Evolutionary conservation across 2,329 filamentous ascomycete species (phyloP).

Genomic region (Pseudogymnoascus sp.): DNA sequence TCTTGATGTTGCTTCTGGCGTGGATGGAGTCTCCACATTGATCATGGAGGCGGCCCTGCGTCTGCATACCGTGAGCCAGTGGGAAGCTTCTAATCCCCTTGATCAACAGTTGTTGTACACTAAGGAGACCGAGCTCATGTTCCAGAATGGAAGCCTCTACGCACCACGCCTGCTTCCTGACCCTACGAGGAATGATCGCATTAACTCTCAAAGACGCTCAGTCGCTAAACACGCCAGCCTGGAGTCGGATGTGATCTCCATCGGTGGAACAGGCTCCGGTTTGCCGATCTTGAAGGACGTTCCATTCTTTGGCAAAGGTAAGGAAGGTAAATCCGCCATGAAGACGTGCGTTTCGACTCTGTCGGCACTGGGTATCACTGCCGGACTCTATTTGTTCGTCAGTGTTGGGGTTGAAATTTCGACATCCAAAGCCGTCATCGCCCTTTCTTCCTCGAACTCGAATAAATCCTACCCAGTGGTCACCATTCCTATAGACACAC

Average conservation of each 20-base stretch:
- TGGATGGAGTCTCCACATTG: not conserved
- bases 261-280: not conserved
- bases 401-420: conserved; percentile 11
- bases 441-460: conserved; percentile 13
- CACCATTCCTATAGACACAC: conserved; percentile 11
- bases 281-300: conserved; percentile 8
- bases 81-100: not conserved
- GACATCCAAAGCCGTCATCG: conserved; percentile 11
- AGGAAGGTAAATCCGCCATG: conserved; percentile 11
- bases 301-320: conserved; percentile 10
- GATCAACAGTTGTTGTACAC: not conserved
- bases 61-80: not conserved
- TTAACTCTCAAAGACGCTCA: not conserved
- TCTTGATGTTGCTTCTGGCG: not conserved
- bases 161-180: not conserved
- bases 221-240: conserved; percentile 9
- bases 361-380: conserved; percentile 13
- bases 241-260: conserved; percentile 11
- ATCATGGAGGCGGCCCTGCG: not conserved
- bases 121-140: not conserved
- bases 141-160: not conserved
- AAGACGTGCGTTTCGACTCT: conserved; percentile 11
- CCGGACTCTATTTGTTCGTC: conserved; percentile 12
- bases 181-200: not conserved
- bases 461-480: conserved; percentile 12